Conservation (phyloP, 1,284 basidiomycete species). For the Ceratorhiza oryzae-sativae region DNA sequence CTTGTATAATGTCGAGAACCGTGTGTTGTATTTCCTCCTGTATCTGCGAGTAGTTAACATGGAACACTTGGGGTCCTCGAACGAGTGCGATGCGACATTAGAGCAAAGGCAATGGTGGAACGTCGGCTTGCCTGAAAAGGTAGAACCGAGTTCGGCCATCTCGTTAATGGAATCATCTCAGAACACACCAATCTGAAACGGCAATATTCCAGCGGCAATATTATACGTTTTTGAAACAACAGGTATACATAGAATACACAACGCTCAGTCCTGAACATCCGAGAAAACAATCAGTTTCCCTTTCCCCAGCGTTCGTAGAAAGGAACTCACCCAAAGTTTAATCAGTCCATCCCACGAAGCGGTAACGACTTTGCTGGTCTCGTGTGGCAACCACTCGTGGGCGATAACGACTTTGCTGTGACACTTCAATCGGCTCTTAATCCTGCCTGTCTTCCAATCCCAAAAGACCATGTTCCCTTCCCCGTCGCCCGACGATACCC, state of each 20-base stretch:
- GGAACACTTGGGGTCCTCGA: no score
- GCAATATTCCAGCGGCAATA: background rate
- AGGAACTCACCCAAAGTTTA: slow-evolving; percentile 82
- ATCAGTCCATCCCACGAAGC: slow-evolving; percentile 98
- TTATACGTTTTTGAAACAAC: background rate
- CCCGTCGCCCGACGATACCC: slow-evolving; percentile 95
- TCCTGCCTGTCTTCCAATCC: slow-evolving; percentile 99
- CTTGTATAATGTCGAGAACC: no score
- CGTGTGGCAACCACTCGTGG: slow-evolving; percentile 98
- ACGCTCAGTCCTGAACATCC: background rate
- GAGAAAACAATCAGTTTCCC: background rate
- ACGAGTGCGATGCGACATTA: no score
- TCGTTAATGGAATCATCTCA: no score
- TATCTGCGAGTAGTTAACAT: no score
- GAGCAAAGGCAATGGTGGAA: no score
- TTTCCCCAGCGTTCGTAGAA: background rate
- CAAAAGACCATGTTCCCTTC: slow-evolving; percentile 97
- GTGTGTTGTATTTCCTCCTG: no score
- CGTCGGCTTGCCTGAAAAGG: no score
- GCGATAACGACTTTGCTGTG: slow-evolving; percentile 96
- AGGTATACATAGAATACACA: background rate
- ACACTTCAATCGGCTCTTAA: slow-evolving; percentile 87
- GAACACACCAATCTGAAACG: background rate
- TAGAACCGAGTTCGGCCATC: no score
- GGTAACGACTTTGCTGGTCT: slow-evolving; percentile 95